A percentile compares a stretch with the other conserved stretches of the same genome.
These are phyloP conservation scores for Leucocoprinus leucothites DNA, from an alignment of 768 basidiomycete species.

Conservation along the genomic window DNA sequence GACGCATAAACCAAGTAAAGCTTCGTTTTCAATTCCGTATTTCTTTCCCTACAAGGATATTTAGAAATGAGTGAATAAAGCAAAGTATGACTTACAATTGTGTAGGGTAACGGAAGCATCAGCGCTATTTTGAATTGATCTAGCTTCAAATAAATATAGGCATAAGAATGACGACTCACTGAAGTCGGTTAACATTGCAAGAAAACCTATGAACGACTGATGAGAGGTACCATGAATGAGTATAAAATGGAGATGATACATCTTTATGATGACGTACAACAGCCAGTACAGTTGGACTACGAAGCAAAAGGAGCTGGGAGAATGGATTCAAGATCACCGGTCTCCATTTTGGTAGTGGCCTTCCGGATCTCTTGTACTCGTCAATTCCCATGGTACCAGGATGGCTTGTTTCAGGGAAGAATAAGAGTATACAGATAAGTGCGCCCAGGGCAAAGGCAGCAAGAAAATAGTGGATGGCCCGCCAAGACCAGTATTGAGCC, in stretches of 20 bases:
- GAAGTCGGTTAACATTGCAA: conserved; percentile 33
- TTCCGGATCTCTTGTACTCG: conserved; percentile 33
- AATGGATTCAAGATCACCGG: conserved; percentile 56
- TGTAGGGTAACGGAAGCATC: conserved; percentile 62
- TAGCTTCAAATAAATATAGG: background rate
- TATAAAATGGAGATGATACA: background rate
- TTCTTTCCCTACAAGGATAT: conserved; percentile 43
- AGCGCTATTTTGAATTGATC: conserved; percentile 31
- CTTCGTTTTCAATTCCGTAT: conserved; percentile 56
- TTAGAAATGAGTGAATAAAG: background rate
- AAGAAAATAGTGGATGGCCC: conserved; percentile 49
- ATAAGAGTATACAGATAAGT: conserved; percentile 36
- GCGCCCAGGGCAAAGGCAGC: conserved; percentile 37
- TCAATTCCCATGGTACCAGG: conserved; percentile 57
- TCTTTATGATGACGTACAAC: conserved; percentile 34
- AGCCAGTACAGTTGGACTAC: conserved; percentile 52
- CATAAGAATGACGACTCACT: conserved; percentile 28
- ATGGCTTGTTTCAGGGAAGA: conserved; percentile 66
- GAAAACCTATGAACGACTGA: conserved; percentile 20
- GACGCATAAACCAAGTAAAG: conserved; percentile 57
- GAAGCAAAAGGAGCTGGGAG: conserved; percentile 38
- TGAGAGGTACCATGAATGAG: background rate
- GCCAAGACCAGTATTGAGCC: conserved; percentile 50
- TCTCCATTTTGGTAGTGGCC: conserved; percentile 16
- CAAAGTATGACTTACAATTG: conserved; percentile 45